A percentile compares a stretch with the other conserved stretches of the same genome.
Evolutionary conservation across 352 stramenopile species (phyloP).

Genomic region (Peronospora destructor): DNA sequence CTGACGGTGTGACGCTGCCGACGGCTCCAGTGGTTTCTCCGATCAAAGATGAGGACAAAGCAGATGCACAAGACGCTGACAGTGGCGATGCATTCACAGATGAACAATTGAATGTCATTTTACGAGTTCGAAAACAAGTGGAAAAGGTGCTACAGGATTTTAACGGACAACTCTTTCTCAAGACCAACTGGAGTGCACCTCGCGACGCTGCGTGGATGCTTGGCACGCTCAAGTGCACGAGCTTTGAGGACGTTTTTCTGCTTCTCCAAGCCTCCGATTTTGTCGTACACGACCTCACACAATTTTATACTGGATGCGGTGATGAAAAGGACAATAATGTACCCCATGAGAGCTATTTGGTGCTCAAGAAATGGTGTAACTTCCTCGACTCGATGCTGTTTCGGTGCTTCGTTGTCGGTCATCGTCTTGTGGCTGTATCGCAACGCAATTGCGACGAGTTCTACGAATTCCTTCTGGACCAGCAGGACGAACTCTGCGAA

Average conservation of each 20-base stretch:
- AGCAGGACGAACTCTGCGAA: slow-evolving; percentile 66
- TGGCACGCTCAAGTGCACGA: slow-evolving; percentile 63
- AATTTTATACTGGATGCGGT: slow-evolving; percentile 67
- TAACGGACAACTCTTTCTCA: slow-evolving; percentile 73
- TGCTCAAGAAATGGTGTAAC: slow-evolving; percentile 93
- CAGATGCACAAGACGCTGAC: slow-evolving; percentile 20
- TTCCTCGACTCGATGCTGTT: slow-evolving; percentile 94
- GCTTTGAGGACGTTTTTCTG: slow-evolving; percentile 80
- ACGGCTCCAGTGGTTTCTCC: slow-evolving; percentile 18
- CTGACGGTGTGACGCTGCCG: slow-evolving; percentile 58
- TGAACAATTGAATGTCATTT: slow-evolving; percentile 24
- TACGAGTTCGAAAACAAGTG: slow-evolving; percentile 48
- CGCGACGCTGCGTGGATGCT: slow-evolving; percentile 92
- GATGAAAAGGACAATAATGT: slow-evolving; percentile 12
- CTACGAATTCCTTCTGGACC: slow-evolving; percentile 82
- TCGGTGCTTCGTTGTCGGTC: slow-evolving; percentile 86
- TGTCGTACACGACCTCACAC: slow-evolving; percentile 87
- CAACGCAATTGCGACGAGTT: slow-evolving; percentile 90
- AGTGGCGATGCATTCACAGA: slow-evolving; percentile 19
- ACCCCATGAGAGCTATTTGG: slow-evolving; percentile 49
- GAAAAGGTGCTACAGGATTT: slow-evolving; percentile 56
- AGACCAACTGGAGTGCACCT: slow-evolving; percentile 93
- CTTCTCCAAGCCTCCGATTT: slow-evolving; percentile 83
- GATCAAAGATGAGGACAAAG: slow-evolving; percentile 20
- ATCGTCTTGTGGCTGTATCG: slow-evolving; percentile 80